Evolutionary conservation across 2,329 filamentous ascomycete species (phyloP).

Genomic region (Arthrobotrys megalospora): DNA sequence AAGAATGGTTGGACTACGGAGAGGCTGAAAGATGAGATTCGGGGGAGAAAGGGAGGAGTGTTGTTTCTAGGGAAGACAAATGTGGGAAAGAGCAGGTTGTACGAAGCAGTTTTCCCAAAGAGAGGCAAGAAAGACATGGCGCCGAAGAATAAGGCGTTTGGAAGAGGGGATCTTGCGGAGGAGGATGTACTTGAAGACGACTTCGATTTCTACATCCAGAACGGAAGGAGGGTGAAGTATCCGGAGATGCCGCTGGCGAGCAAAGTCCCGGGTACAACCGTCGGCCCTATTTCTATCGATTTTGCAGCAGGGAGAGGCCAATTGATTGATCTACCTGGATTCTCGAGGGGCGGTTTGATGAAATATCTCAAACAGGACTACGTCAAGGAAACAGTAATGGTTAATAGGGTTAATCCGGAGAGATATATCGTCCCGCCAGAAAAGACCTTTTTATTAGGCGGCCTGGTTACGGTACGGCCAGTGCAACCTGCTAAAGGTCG

Average conservation of each 20-base stretch:
- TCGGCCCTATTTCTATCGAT: slow-evolving; percentile 91
- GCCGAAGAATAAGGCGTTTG: slow-evolving; percentile 6
- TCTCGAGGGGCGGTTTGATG: slow-evolving; percentile 59
- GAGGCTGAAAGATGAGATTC: slow-evolving; percentile 87
- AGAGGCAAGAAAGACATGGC: slow-evolving; percentile 70
- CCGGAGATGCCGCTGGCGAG: slow-evolving; percentile 90
- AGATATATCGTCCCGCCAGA: slow-evolving; percentile 81
- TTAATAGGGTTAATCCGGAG: slow-evolving; percentile 79
- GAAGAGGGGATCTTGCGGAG: slow-evolving; percentile 60
- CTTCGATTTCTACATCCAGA: slow-evolving; percentile 62
- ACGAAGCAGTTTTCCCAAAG: slow-evolving; percentile 89
- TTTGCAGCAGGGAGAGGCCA: slow-evolving; percentile 84
- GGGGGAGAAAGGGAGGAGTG: slow-evolving; percentile 83
- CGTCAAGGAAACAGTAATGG: slow-evolving; percentile 78
- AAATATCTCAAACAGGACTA: slow-evolving; percentile 61
- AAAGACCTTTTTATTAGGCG: slow-evolving; percentile 86
- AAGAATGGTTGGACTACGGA: slow-evolving; percentile 92
- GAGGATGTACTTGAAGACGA: slow-evolving; percentile 60
- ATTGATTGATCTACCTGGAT: slow-evolving; percentile 87
- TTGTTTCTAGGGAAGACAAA: slow-evolving; percentile 99
- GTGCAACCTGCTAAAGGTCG: slow-evolving; percentile 69
- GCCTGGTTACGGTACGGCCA: slow-evolving; percentile 89
- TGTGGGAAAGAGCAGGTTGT: slow-evolving; percentile 94
- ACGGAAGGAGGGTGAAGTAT: slow-evolving; percentile 80
- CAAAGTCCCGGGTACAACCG: slow-evolving; percentile 90